phyloP scores from a whole-genome alignment of 768 basidiomycete genomes.

The Xerocomellus amylosporus region DNA sequence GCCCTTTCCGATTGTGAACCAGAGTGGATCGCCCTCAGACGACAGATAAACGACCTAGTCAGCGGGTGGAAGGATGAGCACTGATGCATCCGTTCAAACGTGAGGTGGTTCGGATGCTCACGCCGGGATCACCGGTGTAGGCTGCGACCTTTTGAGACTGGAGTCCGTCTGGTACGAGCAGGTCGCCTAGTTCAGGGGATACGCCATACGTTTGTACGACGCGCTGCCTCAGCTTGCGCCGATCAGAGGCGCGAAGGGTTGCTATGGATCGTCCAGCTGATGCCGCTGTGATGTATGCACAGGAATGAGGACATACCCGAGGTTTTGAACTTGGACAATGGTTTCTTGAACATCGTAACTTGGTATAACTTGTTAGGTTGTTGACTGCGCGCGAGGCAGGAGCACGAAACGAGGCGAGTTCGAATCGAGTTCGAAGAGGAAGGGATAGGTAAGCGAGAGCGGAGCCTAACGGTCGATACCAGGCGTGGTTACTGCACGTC shows the following conservation, averaged over 20 bases:
- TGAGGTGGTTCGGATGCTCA: conserved; percentile 25
- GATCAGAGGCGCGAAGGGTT: conserved; percentile 69
- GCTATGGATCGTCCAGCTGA: conserved; percentile 32
- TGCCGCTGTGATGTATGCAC: neutral
- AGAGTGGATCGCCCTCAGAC: conserved; percentile 67
- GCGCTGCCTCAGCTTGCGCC: conserved; percentile 66
- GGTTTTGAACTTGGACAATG: conserved; percentile 64
- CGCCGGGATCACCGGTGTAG: conserved; percentile 63
- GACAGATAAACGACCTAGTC: conserved; percentile 61
- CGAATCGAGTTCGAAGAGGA: too few relatives aligned
- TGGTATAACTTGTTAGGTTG: too few relatives aligned
- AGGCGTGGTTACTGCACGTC: too few relatives aligned
- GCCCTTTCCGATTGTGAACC: conserved; percentile 73
- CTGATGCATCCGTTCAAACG: neutral
- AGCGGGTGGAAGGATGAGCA: neutral
- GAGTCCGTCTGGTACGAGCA: conserved; percentile 73
- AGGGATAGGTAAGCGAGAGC: too few relatives aligned
- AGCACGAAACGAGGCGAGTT: too few relatives aligned
- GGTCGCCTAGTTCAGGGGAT: conserved; percentile 58
- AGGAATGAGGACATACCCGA: conserved; percentile 38
- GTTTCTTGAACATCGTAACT: conserved; percentile 73
- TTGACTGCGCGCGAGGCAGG: too few relatives aligned
- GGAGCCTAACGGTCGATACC: too few relatives aligned
- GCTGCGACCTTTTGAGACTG: conserved; percentile 65
- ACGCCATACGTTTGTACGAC: conserved; percentile 47